A percentile compares a stretch with the other conserved stretches of the same genome.
These are phyloP conservation scores for Ormosia emarginata DNA, from an alignment of 306 rosid genomes.

Conservation along the genomic window DNA sequence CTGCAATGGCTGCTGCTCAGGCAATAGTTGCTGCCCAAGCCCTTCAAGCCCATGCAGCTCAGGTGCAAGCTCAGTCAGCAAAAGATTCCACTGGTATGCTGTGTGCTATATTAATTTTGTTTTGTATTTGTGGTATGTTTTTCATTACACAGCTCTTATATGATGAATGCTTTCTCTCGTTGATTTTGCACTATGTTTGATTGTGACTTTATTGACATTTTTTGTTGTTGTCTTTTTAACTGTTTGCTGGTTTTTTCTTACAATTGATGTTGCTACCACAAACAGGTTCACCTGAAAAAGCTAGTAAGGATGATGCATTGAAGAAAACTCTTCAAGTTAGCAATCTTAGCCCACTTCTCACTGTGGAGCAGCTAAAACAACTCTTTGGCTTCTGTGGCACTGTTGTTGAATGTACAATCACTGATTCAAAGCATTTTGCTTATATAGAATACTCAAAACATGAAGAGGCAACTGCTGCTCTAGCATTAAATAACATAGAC, in stretches of 20 bases:
- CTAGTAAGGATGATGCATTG: constrained; percentile 67
- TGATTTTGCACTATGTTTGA: background rate
- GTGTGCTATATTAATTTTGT: constrained; percentile 30
- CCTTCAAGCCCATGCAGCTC: constrained; percentile 98
- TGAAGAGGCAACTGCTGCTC: constrained; percentile 86
- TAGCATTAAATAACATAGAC: constrained; percentile 91
- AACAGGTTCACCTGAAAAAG: constrained; percentile 75
- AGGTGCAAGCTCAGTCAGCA: constrained; percentile 78
- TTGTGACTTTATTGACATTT: background rate
- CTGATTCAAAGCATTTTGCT: constrained; percentile 98
- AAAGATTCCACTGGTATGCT: constrained; percentile 80
- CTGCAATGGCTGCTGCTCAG: constrained; percentile 99
- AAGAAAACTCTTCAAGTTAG: constrained; percentile 98
- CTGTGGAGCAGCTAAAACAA: constrained; percentile 92
- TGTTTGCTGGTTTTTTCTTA: constrained; percentile 5
- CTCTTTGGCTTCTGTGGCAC: constrained; percentile 96
- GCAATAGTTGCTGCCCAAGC: constrained; percentile 99
- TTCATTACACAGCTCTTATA: background rate
- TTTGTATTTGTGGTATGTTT: background rate
- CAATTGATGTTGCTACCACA: constrained; percentile 14
- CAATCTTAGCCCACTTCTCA: constrained; percentile 98
- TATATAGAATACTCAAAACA: constrained; percentile 96
- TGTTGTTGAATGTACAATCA: constrained; percentile 86
- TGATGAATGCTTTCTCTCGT: background rate
- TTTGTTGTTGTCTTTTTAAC: background rate